Evolutionary conservation across 2,329 filamentous ascomycete genomes (phyloP).

Genomic region (Periconia sp.): DNA sequence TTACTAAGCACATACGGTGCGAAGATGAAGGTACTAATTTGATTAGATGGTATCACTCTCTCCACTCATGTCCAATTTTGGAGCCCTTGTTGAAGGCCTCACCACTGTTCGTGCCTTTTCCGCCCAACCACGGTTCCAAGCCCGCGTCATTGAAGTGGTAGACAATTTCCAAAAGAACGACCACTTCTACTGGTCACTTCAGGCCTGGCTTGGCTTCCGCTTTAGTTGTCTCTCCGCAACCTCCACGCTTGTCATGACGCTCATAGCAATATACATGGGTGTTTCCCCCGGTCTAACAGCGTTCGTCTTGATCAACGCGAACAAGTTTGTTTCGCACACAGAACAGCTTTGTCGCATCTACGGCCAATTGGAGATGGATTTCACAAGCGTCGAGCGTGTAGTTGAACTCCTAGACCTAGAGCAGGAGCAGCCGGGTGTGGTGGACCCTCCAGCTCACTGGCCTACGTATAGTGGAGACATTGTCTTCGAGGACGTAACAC

Average conservation of each 20-base stretch:
- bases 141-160: constrained; percentile 78
- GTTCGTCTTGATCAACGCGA: constrained; percentile 78
- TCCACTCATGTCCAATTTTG: constrained; percentile 91
- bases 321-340: constrained; percentile 69
- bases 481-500: constrained; percentile 75
- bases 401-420: constrained; percentile 81
- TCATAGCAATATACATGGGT: constrained; percentile 76
- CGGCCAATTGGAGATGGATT: constrained; percentile 87
- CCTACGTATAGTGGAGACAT: constrained; percentile 75
- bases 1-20: not conserved
- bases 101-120: constrained; percentile 86
- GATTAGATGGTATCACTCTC: constrained; percentile 78
- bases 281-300: constrained; percentile 80
- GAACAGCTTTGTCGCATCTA: constrained; percentile 80
- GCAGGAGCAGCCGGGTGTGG: constrained; percentile 71
- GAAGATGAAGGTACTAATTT: too few relatives aligned
- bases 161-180: constrained; percentile 94
- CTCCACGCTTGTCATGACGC: constrained; percentile 75
- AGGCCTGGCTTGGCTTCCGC: constrained; percentile 82
- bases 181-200: constrained; percentile 90
- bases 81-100: constrained; percentile 82
- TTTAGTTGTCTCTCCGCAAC: constrained; percentile 75
- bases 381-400: constrained; percentile 86
- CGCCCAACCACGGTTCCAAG: constrained; percentile 79
- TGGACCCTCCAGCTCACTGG: constrained; percentile 77